Percentiles rank a stretch among this genome's conserved stretches.
These are phyloP conservation scores for Verticillium dahliae DNA, from an alignment of 2,329 filamentous ascomycete genomes.

Conservation along the genomic window DNA sequence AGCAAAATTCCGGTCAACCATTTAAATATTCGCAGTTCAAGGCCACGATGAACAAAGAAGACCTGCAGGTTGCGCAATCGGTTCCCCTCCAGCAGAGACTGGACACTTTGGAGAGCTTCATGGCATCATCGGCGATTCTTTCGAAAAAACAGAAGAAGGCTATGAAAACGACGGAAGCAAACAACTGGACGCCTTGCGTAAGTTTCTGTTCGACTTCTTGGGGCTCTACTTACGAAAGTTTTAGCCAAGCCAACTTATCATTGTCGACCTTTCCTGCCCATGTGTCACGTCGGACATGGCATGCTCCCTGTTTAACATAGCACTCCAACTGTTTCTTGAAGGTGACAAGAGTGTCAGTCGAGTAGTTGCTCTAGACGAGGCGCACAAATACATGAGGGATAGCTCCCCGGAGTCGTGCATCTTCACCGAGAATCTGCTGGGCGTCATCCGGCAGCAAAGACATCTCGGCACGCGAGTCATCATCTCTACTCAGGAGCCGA, in stretches of 20 bases:
- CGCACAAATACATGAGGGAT: conserved; percentile 67
- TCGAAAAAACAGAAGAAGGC: neutral
- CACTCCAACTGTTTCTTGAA: conserved; percentile 59
- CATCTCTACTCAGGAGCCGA: conserved; percentile 73
- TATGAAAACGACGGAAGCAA: conserved; percentile 11
- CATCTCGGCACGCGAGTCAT: conserved; percentile 62
- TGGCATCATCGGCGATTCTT: conserved; percentile 22
- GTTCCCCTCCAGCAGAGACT: conserved; percentile 53
- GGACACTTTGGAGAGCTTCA: conserved; percentile 57
- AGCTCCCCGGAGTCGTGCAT: conserved; percentile 42
- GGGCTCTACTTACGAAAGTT: too few relatives aligned
- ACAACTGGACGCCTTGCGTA: conserved; percentile 21
- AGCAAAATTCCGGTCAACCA: conserved; percentile 22
- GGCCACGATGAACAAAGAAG: conserved; percentile 21
- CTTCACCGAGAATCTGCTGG: conserved; percentile 57
- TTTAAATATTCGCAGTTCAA: conserved; percentile 49
- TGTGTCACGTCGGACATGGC: conserved; percentile 61
- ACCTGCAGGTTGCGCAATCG: conserved; percentile 41
- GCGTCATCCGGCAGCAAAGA: conserved; percentile 62
- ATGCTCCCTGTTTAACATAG: conserved; percentile 68
- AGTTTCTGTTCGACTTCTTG: neutral
- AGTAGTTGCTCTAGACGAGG: conserved; percentile 67
- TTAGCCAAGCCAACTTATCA: conserved; percentile 47
- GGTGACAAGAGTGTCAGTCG: conserved; percentile 41
- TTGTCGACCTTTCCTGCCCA: conserved; percentile 68